A percentile compares a stretch with the other conserved stretches of the same genome.
Evolutionary conservation across 1,139 yeast species (phyloP).

Genomic region (Blastobotrys niveus): DNA sequence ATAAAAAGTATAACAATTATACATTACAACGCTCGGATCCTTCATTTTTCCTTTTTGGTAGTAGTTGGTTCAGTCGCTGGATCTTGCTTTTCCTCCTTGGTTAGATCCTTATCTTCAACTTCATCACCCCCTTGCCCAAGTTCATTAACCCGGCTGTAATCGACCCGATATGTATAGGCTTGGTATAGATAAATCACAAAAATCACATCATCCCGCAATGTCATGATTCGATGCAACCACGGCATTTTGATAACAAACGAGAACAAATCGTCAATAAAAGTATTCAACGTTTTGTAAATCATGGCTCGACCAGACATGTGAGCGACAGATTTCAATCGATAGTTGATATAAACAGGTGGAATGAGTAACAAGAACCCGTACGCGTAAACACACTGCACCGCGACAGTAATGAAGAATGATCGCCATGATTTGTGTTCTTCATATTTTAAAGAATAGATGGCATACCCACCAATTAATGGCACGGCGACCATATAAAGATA

Average conservation of each 20-base stretch:
- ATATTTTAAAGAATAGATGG: slow-evolving; percentile 36
- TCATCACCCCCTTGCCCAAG: slow-evolving; percentile 38
- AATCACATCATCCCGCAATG: slow-evolving; percentile 39
- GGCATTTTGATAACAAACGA: slow-evolving; percentile 41
- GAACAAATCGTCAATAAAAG: slow-evolving; percentile 40
- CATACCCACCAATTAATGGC: slow-evolving; percentile 38
- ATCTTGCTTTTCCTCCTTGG: neutral
- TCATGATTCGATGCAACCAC: slow-evolving; percentile 38
- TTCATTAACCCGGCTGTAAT: slow-evolving; percentile 38
- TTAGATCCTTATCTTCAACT: slow-evolving; percentile 16
- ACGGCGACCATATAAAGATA: slow-evolving; percentile 36
- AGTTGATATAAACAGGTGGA: slow-evolving; percentile 40
- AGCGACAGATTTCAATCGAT: slow-evolving; percentile 40
- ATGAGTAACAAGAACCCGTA: slow-evolving; percentile 40
- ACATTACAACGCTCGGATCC: neutral
- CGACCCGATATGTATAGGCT: slow-evolving; percentile 39
- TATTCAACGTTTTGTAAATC: slow-evolving; percentile 40
- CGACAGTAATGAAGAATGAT: slow-evolving; percentile 37
- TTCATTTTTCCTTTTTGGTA: slow-evolving; percentile 4
- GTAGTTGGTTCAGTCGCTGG: neutral
- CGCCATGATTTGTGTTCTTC: slow-evolving; percentile 41
- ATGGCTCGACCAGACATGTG: slow-evolving; percentile 40
- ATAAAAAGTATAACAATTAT: neutral
- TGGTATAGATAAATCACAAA: slow-evolving; percentile 39
- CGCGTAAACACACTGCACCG: slow-evolving; percentile 41